Conservation (phyloP, 352 stramenopile species). For the Pseudoperonospora humuli region DNA sequence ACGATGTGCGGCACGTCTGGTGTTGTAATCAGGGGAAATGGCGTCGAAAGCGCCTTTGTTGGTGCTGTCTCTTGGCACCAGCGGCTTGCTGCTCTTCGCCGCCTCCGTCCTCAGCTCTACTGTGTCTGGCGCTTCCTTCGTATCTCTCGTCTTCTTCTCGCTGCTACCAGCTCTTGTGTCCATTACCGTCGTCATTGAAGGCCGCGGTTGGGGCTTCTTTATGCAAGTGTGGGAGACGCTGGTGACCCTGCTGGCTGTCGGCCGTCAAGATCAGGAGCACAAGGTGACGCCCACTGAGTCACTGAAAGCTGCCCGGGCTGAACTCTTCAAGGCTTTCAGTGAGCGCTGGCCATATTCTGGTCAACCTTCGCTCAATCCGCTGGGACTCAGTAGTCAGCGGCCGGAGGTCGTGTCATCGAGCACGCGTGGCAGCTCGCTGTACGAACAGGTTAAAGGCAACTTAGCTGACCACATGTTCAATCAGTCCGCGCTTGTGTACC, state of each 20-base stretch:
- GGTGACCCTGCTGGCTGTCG: slow-evolving; percentile 15
- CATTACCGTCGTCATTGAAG: slow-evolving; percentile 33
- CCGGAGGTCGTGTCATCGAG: slow-evolving; percentile 30
- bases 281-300: slow-evolving; percentile 10
- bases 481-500: slow-evolving; percentile 41
- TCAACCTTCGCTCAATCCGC: slow-evolving; percentile 11
- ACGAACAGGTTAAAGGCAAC: slow-evolving; percentile 52
- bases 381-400: slow-evolving; percentile 20
- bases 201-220: slow-evolving; percentile 21
- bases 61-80: too few relatives aligned
- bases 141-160: slow-evolving; percentile 45
- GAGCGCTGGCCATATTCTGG: slow-evolving; percentile 32
- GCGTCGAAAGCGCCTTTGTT: too few relatives aligned
- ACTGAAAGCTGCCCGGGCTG: slow-evolving; percentile 23
- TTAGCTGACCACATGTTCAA: slow-evolving; percentile 52
- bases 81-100: too few relatives aligned
- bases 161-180: slow-evolving; percentile 43
- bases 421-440: slow-evolving; percentile 51
- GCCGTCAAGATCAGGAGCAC: slow-evolving; percentile 3
- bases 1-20: too few relatives aligned
- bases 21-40: too few relatives aligned
- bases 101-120: too few relatives aligned
- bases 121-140: too few relatives aligned
- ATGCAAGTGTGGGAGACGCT: slow-evolving; percentile 27
- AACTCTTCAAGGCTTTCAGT: slow-evolving; percentile 39